Conservation (phyloP, 2,329 filamentous ascomycete genomes). For the Stachybotrys chartarum region DNA sequence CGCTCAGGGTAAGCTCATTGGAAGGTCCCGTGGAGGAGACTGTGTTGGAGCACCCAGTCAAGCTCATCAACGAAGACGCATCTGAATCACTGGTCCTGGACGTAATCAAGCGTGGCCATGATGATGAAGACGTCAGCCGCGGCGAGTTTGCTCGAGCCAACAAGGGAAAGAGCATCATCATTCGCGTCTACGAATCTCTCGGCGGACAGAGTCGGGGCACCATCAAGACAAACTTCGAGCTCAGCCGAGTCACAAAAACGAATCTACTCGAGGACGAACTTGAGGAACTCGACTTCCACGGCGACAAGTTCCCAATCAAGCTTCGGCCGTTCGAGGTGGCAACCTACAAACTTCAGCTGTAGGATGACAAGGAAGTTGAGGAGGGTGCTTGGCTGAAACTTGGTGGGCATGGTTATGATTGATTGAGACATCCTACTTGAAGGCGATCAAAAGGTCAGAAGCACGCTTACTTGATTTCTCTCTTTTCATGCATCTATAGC, state of each 20-base stretch:
- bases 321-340: slow-evolving; percentile 80
- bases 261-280: slow-evolving; percentile 86
- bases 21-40: slow-evolving; percentile 10
- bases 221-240: slow-evolving; percentile 59
- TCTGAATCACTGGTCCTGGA: slow-evolving; percentile 69
- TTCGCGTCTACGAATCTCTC: slow-evolving; percentile 82
- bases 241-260: slow-evolving; percentile 73
- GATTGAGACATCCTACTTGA: background rate
- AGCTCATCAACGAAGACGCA: slow-evolving; percentile 51
- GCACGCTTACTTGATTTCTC: too few species aligned
- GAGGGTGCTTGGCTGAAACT: background rate
- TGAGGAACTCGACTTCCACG: slow-evolving; percentile 50
- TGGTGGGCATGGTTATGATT: background rate
- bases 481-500: too few species aligned
- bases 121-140: slow-evolving; percentile 66
- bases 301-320: slow-evolving; percentile 50
- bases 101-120: slow-evolving; percentile 86
- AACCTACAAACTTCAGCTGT: slow-evolving; percentile 56
- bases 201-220: slow-evolving; percentile 72
- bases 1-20: slow-evolving; percentile 40
- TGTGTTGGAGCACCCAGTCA: slow-evolving; percentile 37
- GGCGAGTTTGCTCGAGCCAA: slow-evolving; percentile 55
- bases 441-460: background rate
- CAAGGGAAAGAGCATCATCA: slow-evolving; percentile 69
- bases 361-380: slow-evolving; percentile 19